phyloP scores from a whole-genome alignment of 2,329 filamentous ascomycete genomes.

The Colletotrichum sp. region DNA sequence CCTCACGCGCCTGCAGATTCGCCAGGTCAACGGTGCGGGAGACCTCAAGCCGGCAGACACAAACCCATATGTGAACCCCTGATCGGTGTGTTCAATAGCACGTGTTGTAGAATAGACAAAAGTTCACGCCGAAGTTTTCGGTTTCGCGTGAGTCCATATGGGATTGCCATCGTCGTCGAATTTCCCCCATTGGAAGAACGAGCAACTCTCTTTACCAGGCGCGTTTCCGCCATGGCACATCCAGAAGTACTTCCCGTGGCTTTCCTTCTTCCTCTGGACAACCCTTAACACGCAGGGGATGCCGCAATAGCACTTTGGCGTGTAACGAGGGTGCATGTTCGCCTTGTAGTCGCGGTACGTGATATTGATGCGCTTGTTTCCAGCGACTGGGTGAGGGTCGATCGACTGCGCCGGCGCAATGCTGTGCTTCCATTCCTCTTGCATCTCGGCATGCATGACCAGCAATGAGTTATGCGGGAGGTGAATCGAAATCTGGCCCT shows the following conservation, averaged over 20 bases:
- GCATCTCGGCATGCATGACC: constrained; percentile 97
- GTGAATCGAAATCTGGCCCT: constrained; percentile 91
- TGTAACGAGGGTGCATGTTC: constrained; percentile 76
- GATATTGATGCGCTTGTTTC: constrained; percentile 85
- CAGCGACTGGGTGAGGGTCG: constrained; percentile 82
- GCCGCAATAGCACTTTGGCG: constrained; percentile 78
- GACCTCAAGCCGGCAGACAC: constrained; percentile 37
- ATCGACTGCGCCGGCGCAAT: constrained; percentile 78
- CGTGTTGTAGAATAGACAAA: neutral
- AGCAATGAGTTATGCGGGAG: constrained; percentile 93
- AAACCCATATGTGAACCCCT: constrained; percentile 36
- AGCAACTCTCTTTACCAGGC: constrained; percentile 71
- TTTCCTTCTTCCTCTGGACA: constrained; percentile 79
- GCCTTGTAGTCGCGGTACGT: constrained; percentile 89
- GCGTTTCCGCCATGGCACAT: constrained; percentile 84
- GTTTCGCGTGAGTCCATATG: constrained; percentile 50
- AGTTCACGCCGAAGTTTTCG: neutral
- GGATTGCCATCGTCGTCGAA: constrained; percentile 89
- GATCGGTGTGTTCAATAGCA: neutral
- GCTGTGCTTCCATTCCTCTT: constrained; percentile 94
- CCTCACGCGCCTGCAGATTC: constrained; percentile 28
- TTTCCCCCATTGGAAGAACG: constrained; percentile 83
- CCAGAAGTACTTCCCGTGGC: constrained; percentile 85
- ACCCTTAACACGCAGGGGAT: constrained; percentile 75
- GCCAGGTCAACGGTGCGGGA: constrained; percentile 30